phyloP scores from a whole-genome alignment of 345 rosid species.

The Eutrema japonicum region DNA sequence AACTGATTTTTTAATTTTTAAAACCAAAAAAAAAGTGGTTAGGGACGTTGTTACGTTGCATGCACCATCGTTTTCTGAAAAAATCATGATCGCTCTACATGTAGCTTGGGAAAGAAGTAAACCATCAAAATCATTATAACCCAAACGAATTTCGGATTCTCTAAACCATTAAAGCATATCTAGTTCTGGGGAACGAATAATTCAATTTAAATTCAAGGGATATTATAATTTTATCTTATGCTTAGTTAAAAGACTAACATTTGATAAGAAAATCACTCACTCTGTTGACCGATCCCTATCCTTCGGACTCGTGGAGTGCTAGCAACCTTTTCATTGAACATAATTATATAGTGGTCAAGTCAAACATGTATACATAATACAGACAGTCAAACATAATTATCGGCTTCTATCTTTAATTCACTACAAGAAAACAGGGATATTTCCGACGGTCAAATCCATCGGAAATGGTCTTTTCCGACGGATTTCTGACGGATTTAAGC shows the following conservation, averaged over 20 bases:
- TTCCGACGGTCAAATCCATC: too few relatives aligned
- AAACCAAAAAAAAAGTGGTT: too few relatives aligned
- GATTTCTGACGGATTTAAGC: too few relatives aligned
- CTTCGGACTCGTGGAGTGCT: neutral
- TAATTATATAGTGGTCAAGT: slow-evolving; percentile 1
- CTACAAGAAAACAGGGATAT: too few relatives aligned
- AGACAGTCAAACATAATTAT: neutral
- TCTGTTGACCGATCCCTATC: neutral
- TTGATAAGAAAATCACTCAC: neutral
- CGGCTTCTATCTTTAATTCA: slow-evolving; percentile 11
- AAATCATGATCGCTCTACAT: too few relatives aligned
- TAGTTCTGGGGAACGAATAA: neutral
- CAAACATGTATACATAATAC: neutral
- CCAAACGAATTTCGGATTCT: neutral
- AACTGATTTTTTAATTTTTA: too few relatives aligned
- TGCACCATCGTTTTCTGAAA: too few relatives aligned
- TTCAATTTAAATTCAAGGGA: neutral
- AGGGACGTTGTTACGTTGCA: too few relatives aligned
- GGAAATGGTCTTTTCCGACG: too few relatives aligned
- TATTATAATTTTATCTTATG: neutral
- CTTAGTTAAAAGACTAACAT: neutral
- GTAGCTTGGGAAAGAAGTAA: too few relatives aligned
- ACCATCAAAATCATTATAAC: too few relatives aligned
- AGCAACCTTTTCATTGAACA: slow-evolving; percentile 10
- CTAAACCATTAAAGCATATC: neutral